phyloP scores from a whole-genome alignment of 805 yeast species.

The Pichia cabralensis region DNA sequence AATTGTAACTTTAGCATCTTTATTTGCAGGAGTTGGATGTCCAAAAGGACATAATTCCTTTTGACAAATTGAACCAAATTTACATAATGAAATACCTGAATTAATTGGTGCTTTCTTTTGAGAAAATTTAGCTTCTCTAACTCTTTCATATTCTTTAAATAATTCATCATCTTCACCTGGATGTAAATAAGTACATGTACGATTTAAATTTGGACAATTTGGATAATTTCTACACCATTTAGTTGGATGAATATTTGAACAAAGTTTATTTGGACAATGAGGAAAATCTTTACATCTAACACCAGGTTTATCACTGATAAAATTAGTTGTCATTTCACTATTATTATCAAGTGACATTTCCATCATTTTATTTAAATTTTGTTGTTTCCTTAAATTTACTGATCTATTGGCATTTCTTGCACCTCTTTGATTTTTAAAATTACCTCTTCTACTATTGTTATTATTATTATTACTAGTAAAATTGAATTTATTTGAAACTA shows the following conservation, averaged over 20 bases:
- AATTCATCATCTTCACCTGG: constrained; percentile 76
- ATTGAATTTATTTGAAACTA: no score
- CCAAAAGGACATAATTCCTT: constrained; percentile 80
- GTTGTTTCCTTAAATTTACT: constrained; percentile 5
- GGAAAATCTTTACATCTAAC: constrained; percentile 69
- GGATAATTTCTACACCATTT: constrained; percentile 67
- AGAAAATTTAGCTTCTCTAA: constrained; percentile 26
- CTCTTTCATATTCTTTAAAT: constrained; percentile 56
- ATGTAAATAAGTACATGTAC: constrained; percentile 75
- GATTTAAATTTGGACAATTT: constrained; percentile 67
- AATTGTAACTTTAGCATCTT: constrained; percentile 55
- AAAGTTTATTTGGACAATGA: constrained; percentile 53
- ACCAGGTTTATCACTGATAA: constrained; percentile 35
- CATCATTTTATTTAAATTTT: constrained; percentile 16
- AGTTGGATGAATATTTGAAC: constrained; percentile 74
- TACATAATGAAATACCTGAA: constrained; percentile 53
- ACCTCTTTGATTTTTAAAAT: constrained; percentile 3
- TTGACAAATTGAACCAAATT: constrained; percentile 65
- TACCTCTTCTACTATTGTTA: constrained; percentile 3
- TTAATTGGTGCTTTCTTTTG: constrained; percentile 5
- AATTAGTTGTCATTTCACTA: constrained; percentile 19
- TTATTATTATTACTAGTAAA: no score
- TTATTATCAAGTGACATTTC: constrained; percentile 24
- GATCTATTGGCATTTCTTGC: not conserved
- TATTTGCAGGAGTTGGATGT: constrained; percentile 84